phyloP scores from a whole-genome alignment of 805 yeast genomes.

The Debaryomyces prosopidis region DNA sequence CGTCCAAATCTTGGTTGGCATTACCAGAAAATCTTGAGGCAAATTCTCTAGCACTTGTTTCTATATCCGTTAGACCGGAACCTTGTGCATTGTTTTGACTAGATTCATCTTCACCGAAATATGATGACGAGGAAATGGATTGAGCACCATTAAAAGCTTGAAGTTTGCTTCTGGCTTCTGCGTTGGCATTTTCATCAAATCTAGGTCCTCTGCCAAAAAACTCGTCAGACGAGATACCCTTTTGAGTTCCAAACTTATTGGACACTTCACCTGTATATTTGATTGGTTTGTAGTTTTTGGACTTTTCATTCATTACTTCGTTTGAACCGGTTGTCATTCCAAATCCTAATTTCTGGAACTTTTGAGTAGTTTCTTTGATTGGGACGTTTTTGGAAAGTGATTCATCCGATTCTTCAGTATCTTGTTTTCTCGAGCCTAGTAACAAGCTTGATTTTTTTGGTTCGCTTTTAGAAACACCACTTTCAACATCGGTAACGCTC shows the following conservation, averaged over 20 bases:
- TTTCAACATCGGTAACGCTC: constrained; percentile 8
- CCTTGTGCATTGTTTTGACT: constrained; percentile 12
- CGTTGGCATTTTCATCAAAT: constrained; percentile 73
- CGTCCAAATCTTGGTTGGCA: constrained; percentile 87
- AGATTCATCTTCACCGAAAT: constrained; percentile 83
- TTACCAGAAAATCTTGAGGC: constrained; percentile 70
- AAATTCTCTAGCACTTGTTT: constrained; percentile 57
- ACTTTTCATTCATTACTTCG: constrained; percentile 24
- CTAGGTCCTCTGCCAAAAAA: constrained; percentile 82
- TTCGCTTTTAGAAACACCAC: background rate
- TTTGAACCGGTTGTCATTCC: constrained; percentile 80
- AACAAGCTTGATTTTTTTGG: constrained; percentile 17
- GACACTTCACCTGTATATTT: constrained; percentile 75
- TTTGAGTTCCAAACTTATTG: constrained; percentile 80
- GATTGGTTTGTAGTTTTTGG: constrained; percentile 51
- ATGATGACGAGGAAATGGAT: constrained; percentile 87
- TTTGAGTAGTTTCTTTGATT: constrained; percentile 56
- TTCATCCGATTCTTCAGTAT: background rate
- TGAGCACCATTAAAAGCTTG: constrained; percentile 83
- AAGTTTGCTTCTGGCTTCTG: constrained; percentile 80
- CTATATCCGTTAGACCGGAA: constrained; percentile 47
- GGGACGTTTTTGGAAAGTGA: constrained; percentile 19
- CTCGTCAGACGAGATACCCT: constrained; percentile 95
- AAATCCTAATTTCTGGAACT: constrained; percentile 82
- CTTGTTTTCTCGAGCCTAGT: constrained; percentile 5